Conservation (phyloP, 257 asterid genomes). For the Ophiorrhiza pumila region DNA sequence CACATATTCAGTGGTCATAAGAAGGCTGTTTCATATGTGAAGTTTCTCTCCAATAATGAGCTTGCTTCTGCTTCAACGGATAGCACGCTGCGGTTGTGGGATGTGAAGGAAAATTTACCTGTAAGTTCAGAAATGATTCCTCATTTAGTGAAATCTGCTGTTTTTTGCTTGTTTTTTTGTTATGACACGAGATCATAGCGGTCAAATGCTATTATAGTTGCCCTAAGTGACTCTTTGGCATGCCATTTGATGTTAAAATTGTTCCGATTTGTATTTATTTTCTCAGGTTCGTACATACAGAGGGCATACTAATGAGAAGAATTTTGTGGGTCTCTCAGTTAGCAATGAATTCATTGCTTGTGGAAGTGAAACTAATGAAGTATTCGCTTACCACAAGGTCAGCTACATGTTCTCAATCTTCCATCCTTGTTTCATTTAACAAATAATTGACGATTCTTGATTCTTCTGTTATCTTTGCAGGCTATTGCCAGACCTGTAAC, state of each 20-base stretch:
- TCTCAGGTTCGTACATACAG: constrained; percentile 35
- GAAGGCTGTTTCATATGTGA: constrained; percentile 45
- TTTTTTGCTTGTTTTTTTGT: neutral
- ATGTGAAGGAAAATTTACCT: constrained; percentile 33
- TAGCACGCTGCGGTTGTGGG: constrained; percentile 41
- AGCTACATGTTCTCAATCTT: neutral
- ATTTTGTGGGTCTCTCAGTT: constrained; percentile 43
- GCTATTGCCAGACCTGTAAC: constrained; percentile 38
- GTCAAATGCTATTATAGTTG: neutral
- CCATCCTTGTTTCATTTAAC: neutral
- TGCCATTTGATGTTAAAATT: neutral
- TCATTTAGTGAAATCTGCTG: constrained; percentile 4
- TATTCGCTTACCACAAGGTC: constrained; percentile 45
- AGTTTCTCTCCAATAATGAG: constrained; percentile 42
- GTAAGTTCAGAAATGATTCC: constrained; percentile 19
- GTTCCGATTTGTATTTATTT: neutral
- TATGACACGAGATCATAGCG: neutral
- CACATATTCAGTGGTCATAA: constrained; percentile 43
- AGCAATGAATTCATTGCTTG: constrained; percentile 40
- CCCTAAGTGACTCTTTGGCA: neutral
- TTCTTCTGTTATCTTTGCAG: constrained; percentile 11
- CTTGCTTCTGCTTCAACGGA: constrained; percentile 53
- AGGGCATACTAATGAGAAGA: constrained; percentile 52
- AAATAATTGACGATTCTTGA: neutral
- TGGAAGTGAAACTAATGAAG: constrained; percentile 51